These are phyloP conservation scores for Suhomyces terraborum DNA, from an alignment of 1,139 yeast species.

Conservation along the genomic window DNA sequence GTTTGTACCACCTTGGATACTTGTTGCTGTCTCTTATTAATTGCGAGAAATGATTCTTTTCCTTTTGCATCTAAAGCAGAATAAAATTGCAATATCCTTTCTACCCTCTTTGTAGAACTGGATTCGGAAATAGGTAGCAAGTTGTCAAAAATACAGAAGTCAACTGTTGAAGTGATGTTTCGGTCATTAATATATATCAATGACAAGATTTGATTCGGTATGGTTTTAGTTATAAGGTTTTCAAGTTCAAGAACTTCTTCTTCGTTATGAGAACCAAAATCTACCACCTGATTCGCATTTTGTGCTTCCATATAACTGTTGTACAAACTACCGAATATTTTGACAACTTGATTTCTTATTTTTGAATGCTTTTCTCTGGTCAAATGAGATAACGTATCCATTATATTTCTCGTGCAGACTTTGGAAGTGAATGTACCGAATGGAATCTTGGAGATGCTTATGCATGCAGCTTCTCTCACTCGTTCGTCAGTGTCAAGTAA, in stretches of 20 bases:
- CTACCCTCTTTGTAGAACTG: constrained; percentile 48
- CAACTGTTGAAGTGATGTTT: constrained; percentile 69
- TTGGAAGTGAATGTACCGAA: constrained; percentile 43
- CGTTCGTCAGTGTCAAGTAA: constrained; percentile 75
- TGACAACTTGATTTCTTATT: constrained; percentile 65
- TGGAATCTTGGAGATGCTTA: constrained; percentile 44
- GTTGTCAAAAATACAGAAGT: constrained; percentile 58
- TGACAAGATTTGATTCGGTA: constrained; percentile 69
- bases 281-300: constrained; percentile 22
- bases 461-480: constrained; percentile 67
- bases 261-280: constrained; percentile 33
- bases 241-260: constrained; percentile 43
- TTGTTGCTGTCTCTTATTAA: constrained; percentile 68
- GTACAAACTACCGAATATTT: constrained; percentile 57
- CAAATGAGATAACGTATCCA: constrained; percentile 59
- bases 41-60: constrained; percentile 65
- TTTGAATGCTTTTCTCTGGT: constrained; percentile 68
- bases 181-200: constrained; percentile 76
- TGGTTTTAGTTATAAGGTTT: constrained; percentile 36
- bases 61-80: constrained; percentile 58
- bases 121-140: constrained; percentile 58
- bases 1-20: constrained; percentile 44
- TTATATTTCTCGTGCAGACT: constrained; percentile 48
- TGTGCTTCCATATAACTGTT: constrained; percentile 31
- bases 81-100: constrained; percentile 53